Base-by-base conservation (phyloP, 352 stramenopile genomes). In the Thraustotheca clavata region DNA sequence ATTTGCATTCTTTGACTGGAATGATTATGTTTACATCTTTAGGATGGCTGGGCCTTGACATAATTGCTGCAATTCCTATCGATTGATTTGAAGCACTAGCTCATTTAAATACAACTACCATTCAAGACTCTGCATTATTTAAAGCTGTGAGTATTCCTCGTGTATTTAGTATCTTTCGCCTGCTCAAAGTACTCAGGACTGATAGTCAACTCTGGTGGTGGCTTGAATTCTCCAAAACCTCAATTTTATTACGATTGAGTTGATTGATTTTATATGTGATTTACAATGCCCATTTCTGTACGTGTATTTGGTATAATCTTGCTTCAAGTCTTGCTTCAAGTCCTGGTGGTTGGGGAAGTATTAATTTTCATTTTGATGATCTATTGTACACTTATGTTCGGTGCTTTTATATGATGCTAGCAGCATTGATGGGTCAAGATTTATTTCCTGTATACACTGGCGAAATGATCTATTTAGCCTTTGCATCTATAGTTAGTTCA, bases 361-460 rank as follows among this genome's bases (percentile, higher is more conserved):
- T 61, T 1, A 24, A 27, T 11, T 36, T 77, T 20, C 43, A 74
- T 59, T 68, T 22, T 43, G 34, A n/a, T 20, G 65, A 50, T 1
- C 54, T 49, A 43, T 27, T 7, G 1, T 62, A 75, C 1, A 16
- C 70, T 31, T 83, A 87, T 35, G 59, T 70, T 0, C 16, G 38
- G 0, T 75, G 66, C 50, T 82, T 86, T 31, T 86, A 88, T 49
- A 55, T 74, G 0, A 68, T 69, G 1, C 49, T 88, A 4, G 60
- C 79, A 29, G 48, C 88, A 8, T 60, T 89, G 0, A 76, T 87
- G 9, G 80, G 80, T 26, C 72, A 91, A 26, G 78, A 76, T 1
- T 57, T 86, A 8, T 29, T 46, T 1, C 63, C 71, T 0, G 61
- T 68, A 18, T 73, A 60, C 2, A 39, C 62, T 0, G 43, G 14